These are phyloP conservation scores for Fusarium haematococcum DNA, from an alignment of 2,329 filamentous ascomycete genomes.

Conservation along the genomic window DNA sequence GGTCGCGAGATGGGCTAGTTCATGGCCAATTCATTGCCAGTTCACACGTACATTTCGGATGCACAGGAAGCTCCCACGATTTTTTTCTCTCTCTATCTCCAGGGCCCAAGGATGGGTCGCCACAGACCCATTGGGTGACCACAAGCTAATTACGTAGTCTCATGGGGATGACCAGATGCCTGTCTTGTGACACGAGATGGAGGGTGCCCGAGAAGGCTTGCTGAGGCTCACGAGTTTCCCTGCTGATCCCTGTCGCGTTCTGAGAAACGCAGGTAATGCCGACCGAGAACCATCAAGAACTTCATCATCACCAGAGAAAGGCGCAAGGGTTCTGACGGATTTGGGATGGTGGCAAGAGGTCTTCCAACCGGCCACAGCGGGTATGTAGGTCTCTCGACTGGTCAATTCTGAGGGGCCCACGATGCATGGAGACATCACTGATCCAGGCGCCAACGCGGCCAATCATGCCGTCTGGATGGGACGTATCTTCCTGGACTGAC, in stretches of 20 bases:
- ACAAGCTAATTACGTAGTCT: conserved; percentile 8
- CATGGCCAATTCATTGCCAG: conserved; percentile 20
- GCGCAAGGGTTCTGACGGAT: conserved; percentile 31
- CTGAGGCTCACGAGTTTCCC: not conserved
- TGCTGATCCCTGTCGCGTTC: not conserved
- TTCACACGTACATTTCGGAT: conserved; percentile 20
- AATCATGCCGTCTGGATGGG: conserved; percentile 44
- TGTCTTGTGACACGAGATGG: conserved; percentile 10
- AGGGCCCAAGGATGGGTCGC: not conserved
- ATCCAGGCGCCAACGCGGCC: conserved; percentile 51
- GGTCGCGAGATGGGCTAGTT: conserved; percentile 16
- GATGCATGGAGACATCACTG: conserved; percentile 43
- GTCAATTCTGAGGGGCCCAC: conserved; percentile 37
- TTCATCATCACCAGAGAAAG: conserved; percentile 6
- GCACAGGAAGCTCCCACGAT: conserved; percentile 3
- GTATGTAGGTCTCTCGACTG: conserved; percentile 47
- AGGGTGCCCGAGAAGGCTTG: conserved; percentile 8
- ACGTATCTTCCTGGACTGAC: conserved; percentile 31
- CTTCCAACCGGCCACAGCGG: conserved; percentile 40
- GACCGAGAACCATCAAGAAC: not conserved
- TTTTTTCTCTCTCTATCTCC: conserved; percentile 1
- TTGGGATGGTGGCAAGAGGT: conserved; percentile 22
- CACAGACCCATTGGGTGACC: conserved; percentile 1
- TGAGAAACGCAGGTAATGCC: not conserved
- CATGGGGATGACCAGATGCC: not conserved